Evolutionary conservation across 1,284 basidiomycete species (phyloP).

Genomic region (Sanghuangporus weigelae): DNA sequence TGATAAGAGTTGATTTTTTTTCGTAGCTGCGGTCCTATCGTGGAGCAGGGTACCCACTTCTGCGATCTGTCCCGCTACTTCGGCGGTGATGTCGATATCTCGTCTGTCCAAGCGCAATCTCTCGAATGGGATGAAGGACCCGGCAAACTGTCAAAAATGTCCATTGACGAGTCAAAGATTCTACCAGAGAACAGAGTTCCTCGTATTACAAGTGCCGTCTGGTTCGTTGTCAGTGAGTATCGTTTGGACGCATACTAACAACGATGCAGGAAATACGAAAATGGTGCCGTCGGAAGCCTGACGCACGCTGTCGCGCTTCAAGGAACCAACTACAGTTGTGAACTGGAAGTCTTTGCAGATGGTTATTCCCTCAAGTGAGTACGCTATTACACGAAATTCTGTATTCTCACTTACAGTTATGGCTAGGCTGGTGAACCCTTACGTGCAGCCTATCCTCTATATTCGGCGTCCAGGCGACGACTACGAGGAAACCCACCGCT

Average conservation of each 20-base stretch:
- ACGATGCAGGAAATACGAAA: conserved; percentile 78
- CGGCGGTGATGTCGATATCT: conserved; percentile 92
- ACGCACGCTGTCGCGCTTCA: conserved; percentile 86
- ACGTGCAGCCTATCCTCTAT: conserved; percentile 78
- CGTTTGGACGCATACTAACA: conserved; percentile 3
- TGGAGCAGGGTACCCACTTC: conserved; percentile 96
- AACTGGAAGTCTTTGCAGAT: conserved; percentile 88
- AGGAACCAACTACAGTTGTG: conserved; percentile 88
- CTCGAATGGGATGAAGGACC: conserved; percentile 90
- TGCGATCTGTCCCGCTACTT: conserved; percentile 94
- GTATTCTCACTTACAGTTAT: neutral
- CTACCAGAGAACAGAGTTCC: conserved; percentile 75
- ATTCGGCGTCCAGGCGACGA: conserved; percentile 85
- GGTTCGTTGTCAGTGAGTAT: conserved; percentile 37
- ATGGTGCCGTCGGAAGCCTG: conserved; percentile 86
- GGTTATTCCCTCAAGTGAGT: conserved; percentile 75
- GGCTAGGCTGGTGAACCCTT: conserved; percentile 79
- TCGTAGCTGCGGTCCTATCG: conserved; percentile 77
- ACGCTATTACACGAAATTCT: conserved; percentile 18
- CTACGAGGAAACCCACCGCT: conserved; percentile 69
- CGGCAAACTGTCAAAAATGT: conserved; percentile 78
- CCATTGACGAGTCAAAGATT: conserved; percentile 77
- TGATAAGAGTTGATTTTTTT: neutral
- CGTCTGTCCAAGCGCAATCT: conserved; percentile 79
- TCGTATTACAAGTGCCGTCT: conserved; percentile 74